Conservation (phyloP, 768 basidiomycete genomes). For the Neoboletus brunneissimus region DNA sequence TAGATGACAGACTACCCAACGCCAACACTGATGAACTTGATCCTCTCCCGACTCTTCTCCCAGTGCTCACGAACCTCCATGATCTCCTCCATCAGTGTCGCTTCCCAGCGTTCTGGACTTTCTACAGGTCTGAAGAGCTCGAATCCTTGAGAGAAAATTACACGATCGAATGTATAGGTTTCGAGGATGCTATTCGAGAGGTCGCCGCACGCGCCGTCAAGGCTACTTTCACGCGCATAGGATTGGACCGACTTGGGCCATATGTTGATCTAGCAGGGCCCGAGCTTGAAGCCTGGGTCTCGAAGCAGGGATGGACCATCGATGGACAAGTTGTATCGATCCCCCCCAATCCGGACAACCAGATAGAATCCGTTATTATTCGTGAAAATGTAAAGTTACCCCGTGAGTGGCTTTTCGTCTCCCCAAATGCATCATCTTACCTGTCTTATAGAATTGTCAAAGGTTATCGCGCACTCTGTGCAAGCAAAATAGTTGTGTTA, state of each 20-base stretch:
- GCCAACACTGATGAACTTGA: slow-evolving; percentile 73
- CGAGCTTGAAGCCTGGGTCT: slow-evolving; percentile 57
- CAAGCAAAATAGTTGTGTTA: slow-evolving; percentile 41
- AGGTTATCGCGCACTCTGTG: slow-evolving; percentile 71
- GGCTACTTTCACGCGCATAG: slow-evolving; percentile 75
- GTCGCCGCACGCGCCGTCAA: slow-evolving; percentile 76
- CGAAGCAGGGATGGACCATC: slow-evolving; percentile 64
- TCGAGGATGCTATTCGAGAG: slow-evolving; percentile 78
- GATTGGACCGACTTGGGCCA: slow-evolving; percentile 59
- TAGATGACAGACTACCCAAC: slow-evolving; percentile 66
- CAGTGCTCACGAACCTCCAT: slow-evolving; percentile 64
- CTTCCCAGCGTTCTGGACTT: slow-evolving; percentile 83
- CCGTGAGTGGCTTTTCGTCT: slow-evolving; percentile 48
- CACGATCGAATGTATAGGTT: slow-evolving; percentile 78
- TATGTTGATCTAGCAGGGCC: slow-evolving; percentile 70
- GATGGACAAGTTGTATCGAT: slow-evolving; percentile 62
- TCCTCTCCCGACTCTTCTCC: slow-evolving; percentile 69
- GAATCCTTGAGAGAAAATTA: slow-evolving; percentile 81
- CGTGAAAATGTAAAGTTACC: slow-evolving; percentile 80
- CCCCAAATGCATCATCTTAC: neutral
- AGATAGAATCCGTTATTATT: slow-evolving; percentile 80
- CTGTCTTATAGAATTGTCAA: slow-evolving; percentile 58
- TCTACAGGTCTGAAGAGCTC: slow-evolving; percentile 67
- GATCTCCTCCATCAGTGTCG: slow-evolving; percentile 77
- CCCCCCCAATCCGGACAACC: slow-evolving; percentile 84